phyloP scores from a whole-genome alignment of 2,329 filamentous ascomycete species.

The Cordyceps fumosorosea region DNA sequence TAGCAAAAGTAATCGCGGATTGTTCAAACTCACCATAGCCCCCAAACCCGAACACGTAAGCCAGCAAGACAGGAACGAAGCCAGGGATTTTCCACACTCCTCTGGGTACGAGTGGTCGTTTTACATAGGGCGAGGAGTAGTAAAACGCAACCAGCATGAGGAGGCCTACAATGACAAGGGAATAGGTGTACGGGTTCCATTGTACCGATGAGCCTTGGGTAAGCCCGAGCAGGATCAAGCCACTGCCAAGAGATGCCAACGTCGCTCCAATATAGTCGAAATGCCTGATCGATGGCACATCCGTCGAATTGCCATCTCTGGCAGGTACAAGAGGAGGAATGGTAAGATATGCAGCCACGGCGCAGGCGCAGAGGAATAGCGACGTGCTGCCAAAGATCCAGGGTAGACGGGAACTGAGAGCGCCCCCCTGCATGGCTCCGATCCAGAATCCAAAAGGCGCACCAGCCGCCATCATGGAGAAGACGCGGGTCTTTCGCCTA shows the following conservation, averaged over 20 bases:
- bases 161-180: slow-evolving; percentile 3
- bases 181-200: slow-evolving; percentile 12
- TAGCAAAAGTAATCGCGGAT: no score
- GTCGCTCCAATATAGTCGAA: slow-evolving; percentile 10
- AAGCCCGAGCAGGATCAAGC: slow-evolving; percentile 9
- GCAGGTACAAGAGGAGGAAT: slow-evolving; percentile 9
- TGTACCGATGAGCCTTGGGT: slow-evolving; percentile 8
- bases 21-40: slow-evolving; percentile 1
- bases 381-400: slow-evolving; percentile 14
- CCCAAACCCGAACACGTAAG: slow-evolving; percentile 7
- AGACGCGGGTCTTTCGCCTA: slow-evolving; percentile 12
- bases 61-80: slow-evolving; percentile 1
- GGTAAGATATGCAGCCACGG: slow-evolving; percentile 5
- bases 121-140: neutral
- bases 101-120: slow-evolving; percentile 1
- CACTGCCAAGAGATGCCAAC: slow-evolving; percentile 6
- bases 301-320: neutral
- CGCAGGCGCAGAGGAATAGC: slow-evolving; percentile 8
- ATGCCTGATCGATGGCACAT: slow-evolving; percentile 6
- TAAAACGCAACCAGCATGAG: slow-evolving; percentile 10
- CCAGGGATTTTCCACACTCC: slow-evolving; percentile 3
- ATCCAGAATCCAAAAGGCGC: slow-evolving; percentile 12
- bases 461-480: slow-evolving; percentile 12
- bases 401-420: slow-evolving; percentile 10
- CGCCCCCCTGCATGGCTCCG: slow-evolving; percentile 10